Percentiles rank a stretch among this genome's conserved stretches.
Evolutionary conservation across 305 asterid species (phyloP).

Genomic region (Fraxinus angustifolia): DNA sequence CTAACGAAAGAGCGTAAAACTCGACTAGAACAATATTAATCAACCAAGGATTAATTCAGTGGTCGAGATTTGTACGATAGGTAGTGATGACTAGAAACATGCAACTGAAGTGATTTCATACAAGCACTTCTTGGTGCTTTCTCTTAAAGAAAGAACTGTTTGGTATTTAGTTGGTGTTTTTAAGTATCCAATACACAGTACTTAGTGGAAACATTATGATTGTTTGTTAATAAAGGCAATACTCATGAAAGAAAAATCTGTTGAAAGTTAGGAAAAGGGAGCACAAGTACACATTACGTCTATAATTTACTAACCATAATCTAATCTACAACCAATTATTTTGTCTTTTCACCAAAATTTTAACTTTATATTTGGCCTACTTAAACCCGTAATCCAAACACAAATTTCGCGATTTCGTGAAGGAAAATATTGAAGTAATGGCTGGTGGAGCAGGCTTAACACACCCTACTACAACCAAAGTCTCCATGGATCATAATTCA

Average conservation of each 20-base stretch:
- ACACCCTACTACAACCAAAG: conserved; percentile 1
- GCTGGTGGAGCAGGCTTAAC: background rate
- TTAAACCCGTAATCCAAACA: conserved; percentile 28
- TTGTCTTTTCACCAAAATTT: conserved; percentile 27
- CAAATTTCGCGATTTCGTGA: conserved; percentile 9
- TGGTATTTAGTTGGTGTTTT: background rate
- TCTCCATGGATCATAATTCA: conserved; percentile 14
- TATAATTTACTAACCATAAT: conserved; percentile 42
- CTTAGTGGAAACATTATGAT: conserved; percentile 17
- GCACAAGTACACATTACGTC: conserved; percentile 8
- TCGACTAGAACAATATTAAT: background rate
- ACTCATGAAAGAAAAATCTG: conserved; percentile 51
- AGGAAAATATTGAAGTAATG: background rate
- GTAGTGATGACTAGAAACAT: background rate
- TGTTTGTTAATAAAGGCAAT: conserved; percentile 50
- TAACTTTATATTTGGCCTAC: conserved; percentile 29
- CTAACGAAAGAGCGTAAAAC: background rate
- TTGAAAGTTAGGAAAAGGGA: conserved; percentile 59
- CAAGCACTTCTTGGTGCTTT: background rate
- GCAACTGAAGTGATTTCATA: background rate
- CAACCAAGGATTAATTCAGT: background rate
- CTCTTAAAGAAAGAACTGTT: background rate
- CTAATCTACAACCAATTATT: conserved; percentile 49
- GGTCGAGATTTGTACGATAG: background rate
- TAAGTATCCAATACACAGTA: background rate